phyloP scores from a whole-genome alignment of 192 early-diverging fungal genomes.

The Paraglomus occultum region DNA sequence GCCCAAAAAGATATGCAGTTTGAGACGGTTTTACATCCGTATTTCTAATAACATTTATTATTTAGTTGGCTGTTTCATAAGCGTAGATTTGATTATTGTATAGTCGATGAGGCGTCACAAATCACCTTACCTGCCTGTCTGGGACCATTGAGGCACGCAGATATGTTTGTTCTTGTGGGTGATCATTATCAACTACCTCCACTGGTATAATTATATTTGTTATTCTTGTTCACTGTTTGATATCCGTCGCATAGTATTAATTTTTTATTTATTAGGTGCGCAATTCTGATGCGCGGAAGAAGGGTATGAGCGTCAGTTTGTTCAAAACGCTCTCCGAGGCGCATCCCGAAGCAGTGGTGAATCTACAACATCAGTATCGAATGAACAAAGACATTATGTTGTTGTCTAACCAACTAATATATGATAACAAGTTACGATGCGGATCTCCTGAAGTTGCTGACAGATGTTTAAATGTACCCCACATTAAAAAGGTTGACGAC shows the following conservation, averaged over 20 bases:
- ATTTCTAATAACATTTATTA: neutral
- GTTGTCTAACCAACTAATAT: conserved; percentile 80
- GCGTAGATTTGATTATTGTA: conserved; percentile 90
- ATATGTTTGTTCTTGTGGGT: conserved; percentile 89
- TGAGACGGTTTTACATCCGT: neutral
- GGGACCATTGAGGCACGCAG: conserved; percentile 79
- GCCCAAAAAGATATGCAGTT: neutral
- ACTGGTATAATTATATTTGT: conserved; percentile 54
- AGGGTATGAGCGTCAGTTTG: conserved; percentile 62
- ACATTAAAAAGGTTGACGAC: neutral
- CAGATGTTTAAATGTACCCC: conserved; percentile 45
- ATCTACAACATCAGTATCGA: conserved; percentile 83
- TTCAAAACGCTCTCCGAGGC: conserved; percentile 80
- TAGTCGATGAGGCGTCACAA: conserved; percentile 96
- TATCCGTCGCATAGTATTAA: neutral
- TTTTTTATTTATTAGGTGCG: conserved; percentile 44
- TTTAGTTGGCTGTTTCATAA: conserved; percentile 66
- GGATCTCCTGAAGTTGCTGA: conserved; percentile 65
- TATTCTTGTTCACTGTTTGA: neutral
- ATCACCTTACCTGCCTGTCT: conserved; percentile 87
- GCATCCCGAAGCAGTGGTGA: conserved; percentile 74
- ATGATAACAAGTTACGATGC: conserved; percentile 74
- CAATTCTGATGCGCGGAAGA: conserved; percentile 52
- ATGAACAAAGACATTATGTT: conserved; percentile 92
- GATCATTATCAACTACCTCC: conserved; percentile 96